A percentile compares a stretch with the other conserved stretches of the same genome.
Evolutionary conservation across 805 yeast genomes (phyloP).

Genomic region (Kuraishia piskuri): DNA sequence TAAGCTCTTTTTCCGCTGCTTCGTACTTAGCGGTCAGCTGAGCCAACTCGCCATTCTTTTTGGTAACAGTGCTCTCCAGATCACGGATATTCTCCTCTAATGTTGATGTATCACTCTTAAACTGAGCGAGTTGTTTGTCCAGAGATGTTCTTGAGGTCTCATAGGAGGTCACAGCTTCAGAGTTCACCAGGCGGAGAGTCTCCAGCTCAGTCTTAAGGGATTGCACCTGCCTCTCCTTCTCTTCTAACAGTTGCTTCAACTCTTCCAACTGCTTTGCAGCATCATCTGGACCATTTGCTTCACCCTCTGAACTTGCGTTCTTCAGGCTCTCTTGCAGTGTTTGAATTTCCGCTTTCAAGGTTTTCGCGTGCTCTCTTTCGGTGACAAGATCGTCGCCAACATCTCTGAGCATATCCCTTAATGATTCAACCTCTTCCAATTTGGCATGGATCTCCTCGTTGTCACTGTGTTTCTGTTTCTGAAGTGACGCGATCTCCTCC

Average conservation of each 20-base stretch:
- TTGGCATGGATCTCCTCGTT: slow-evolving; percentile 29
- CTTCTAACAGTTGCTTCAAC: slow-evolving; percentile 8
- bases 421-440: slow-evolving; percentile 54
- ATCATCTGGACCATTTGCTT: neutral
- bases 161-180: slow-evolving; percentile 25
- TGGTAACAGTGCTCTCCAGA: neutral
- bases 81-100: neutral
- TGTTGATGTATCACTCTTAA: neutral
- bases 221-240: slow-evolving; percentile 9
- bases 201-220: slow-evolving; percentile 16
- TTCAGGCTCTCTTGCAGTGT: neutral
- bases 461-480: slow-evolving; percentile 9
- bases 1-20: slow-evolving; percentile 17
- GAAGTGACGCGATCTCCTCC: slow-evolving; percentile 5
- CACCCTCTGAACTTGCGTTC: neutral
- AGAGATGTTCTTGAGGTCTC: slow-evolving; percentile 15
- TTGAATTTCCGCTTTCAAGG: slow-evolving; percentile 9
- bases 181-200: slow-evolving; percentile 24
- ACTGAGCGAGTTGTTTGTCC: neutral
- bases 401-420: slow-evolving; percentile 67
- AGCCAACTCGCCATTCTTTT: slow-evolving; percentile 10
- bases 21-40: slow-evolving; percentile 12
- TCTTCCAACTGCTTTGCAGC: slow-evolving; percentile 7
- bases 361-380: slow-evolving; percentile 51
- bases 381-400: slow-evolving; percentile 76